phyloP scores from a whole-genome alignment of 495 filamentous ascomycete species.

The Lentithecium fluviatile region DNA sequence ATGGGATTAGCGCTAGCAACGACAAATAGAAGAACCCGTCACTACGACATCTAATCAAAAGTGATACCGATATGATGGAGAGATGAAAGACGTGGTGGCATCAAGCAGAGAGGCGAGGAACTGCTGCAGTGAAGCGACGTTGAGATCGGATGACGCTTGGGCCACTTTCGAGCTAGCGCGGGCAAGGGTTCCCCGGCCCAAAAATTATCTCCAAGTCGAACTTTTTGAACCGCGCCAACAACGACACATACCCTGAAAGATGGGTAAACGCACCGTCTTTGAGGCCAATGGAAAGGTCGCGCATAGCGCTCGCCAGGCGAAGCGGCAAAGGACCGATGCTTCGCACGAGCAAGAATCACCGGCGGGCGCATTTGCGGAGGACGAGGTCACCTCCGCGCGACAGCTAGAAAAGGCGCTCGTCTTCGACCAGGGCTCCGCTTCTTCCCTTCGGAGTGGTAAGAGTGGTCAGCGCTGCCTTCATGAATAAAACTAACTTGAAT shows the following conservation, averaged over 20 bases:
- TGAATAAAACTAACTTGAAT: background rate
- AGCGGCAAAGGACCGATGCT: conserved; percentile 27
- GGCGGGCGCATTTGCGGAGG: background rate
- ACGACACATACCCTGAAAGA: conserved; percentile 11
- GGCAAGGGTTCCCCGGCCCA: background rate
- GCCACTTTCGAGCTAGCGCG: no score
- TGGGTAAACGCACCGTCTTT: conserved; percentile 29
- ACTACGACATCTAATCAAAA: no score
- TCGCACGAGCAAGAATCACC: conserved; percentile 4
- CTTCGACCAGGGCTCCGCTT: conserved; percentile 29
- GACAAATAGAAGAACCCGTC: no score
- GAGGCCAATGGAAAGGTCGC: conserved; percentile 11
- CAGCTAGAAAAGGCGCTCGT: conserved; percentile 30
- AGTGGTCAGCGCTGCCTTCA: background rate
- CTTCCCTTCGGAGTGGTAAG: conserved; percentile 26
- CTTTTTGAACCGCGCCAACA: background rate
- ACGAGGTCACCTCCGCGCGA: conserved; percentile 25
- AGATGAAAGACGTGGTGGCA: no score
- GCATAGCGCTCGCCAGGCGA: conserved; percentile 10
- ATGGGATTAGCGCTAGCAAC: no score
- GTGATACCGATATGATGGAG: no score
- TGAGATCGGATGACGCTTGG: no score
- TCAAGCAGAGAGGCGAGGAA: no score
- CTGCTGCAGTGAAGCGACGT: no score
- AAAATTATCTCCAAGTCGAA: background rate